Evolutionary conservation across 495 filamentous ascomycete genomes (phyloP).

Genomic region (Podospora fimiseda): DNA sequence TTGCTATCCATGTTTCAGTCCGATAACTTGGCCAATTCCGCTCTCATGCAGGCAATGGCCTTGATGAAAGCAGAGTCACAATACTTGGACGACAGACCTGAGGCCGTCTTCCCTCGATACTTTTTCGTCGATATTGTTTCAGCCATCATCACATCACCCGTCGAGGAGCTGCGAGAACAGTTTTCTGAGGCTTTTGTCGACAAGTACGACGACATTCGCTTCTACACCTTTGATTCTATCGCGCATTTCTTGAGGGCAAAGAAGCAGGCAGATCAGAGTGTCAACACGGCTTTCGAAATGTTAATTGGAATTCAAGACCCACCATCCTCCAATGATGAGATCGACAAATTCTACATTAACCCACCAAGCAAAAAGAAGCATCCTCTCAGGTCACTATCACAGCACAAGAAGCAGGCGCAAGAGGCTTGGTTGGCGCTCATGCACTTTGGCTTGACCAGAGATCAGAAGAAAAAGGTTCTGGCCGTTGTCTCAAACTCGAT

Average conservation of each 20-base stretch:
- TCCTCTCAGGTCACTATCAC: slow-evolving; percentile 44
- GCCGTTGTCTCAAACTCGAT: slow-evolving; percentile 67
- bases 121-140: slow-evolving; percentile 59
- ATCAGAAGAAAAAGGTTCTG: slow-evolving; percentile 75
- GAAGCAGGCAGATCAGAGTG: slow-evolving; percentile 33
- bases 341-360: slow-evolving; percentile 59
- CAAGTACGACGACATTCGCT: slow-evolving; percentile 77
- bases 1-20: slow-evolving; percentile 50
- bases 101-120: slow-evolving; percentile 55
- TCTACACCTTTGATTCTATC: slow-evolving; percentile 65
- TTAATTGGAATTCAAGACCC: slow-evolving; percentile 59
- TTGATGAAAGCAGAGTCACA: slow-evolving; percentile 70
- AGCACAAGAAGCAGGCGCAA: slow-evolving; percentile 70
- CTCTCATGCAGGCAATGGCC: slow-evolving; percentile 74
- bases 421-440: slow-evolving; percentile 80
- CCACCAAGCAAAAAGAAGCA: slow-evolving; percentile 48
- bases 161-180: slow-evolving; percentile 55
- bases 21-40: slow-evolving; percentile 49
- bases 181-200: slow-evolving; percentile 73
- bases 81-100: slow-evolving; percentile 52
- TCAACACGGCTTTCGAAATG: slow-evolving; percentile 55
- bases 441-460: slow-evolving; percentile 53
- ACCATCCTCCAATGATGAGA: slow-evolving; percentile 54
- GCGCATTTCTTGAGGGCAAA: slow-evolving; percentile 47
- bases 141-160: slow-evolving; percentile 51